Base-by-base conservation (phyloP, 257 asterid species). In the Solanum virginianum region DNA sequence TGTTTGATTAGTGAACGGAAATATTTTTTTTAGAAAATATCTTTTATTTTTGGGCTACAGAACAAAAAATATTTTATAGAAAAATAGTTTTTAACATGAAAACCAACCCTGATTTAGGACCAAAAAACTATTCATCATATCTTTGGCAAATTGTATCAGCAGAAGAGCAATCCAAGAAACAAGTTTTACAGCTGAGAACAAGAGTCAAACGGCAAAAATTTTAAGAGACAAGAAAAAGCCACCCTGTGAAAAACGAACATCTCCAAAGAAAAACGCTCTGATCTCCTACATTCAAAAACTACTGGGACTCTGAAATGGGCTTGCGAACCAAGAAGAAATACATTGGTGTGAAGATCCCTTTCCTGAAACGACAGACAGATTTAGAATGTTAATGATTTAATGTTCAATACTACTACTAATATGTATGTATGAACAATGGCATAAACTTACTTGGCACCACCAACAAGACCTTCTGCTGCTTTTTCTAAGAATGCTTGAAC, bases 391-490 rank as follows among this genome's bases (percentile, higher is more conserved):
- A 86, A 84, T 49, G 45, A 39, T 9, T 4, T 3, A 15, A 82
- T 4, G 5, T 39, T 10, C 57, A 14, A 22, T 41, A 24, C 10
- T 81, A n/a, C 54, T 13, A 59, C 47, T 15, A 72, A 32, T 12
- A 47, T 57, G 15, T 68, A 43, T 66, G 39, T n/a, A 16, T 43
- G 74, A 57, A 2, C 41, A 49, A n/a, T 32, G 41, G 6, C 41
- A 36, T 15, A 65, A 74, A 69, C 98, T 93, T 92, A 95, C 99
- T 93, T 94, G 80, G 90, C 99, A 36, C 98, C 99, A 32, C 89
- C 95, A 54, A 97, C 95, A 82, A 97, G 98, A 82, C 99, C 99
- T 87, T 97, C 98, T 54, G 98, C 98, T 69, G 98, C 99, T 90
- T 97, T 95, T 92, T 97, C 99, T 85, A 97, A 89, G 98, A 97